Conservation (phyloP, 2,329 filamentous ascomycete species). For the Rutstroemia sp. region DNA sequence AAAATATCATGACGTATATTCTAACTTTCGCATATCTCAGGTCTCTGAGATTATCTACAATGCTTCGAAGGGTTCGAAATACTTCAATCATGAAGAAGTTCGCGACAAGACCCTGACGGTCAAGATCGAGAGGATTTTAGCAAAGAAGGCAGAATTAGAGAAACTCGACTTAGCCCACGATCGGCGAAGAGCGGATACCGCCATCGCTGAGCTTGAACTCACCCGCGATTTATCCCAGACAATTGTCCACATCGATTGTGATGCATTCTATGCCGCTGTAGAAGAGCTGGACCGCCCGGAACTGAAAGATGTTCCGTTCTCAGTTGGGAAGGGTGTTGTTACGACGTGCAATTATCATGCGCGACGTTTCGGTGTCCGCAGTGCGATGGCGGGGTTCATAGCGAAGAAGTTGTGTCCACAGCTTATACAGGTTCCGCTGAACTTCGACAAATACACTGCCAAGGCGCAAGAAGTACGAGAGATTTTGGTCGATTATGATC, state of each 20-base stretch:
- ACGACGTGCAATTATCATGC: slow-evolving; percentile 81
- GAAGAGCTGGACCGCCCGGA: slow-evolving; percentile 81
- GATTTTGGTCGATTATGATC: slow-evolving; percentile 80
- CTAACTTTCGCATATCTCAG: slow-evolving; percentile 32
- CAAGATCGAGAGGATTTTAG: slow-evolving; percentile 76
- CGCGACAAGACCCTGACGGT: slow-evolving; percentile 75
- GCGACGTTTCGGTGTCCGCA: slow-evolving; percentile 81
- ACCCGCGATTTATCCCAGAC: slow-evolving; percentile 74
- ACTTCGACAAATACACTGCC: slow-evolving; percentile 83
- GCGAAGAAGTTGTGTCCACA: slow-evolving; percentile 89
- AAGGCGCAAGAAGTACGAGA: slow-evolving; percentile 85
- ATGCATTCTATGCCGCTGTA: slow-evolving; percentile 95
- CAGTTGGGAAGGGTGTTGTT: slow-evolving; percentile 66
- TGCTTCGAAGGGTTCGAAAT: slow-evolving; percentile 93
- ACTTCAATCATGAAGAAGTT: slow-evolving; percentile 82
- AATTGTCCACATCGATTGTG: slow-evolving; percentile 90
- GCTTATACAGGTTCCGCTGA: slow-evolving; percentile 72
- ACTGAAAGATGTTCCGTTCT: slow-evolving; percentile 79
- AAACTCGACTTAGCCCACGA: slow-evolving; percentile 67
- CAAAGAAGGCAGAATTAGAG: slow-evolving; percentile 68
- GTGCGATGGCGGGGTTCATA: slow-evolving; percentile 94
- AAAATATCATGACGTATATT: neutral
- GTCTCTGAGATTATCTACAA: slow-evolving; percentile 97
- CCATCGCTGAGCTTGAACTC: slow-evolving; percentile 71
- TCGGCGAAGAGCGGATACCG: slow-evolving; percentile 68